Conservation (phyloP, 2,329 filamentous ascomycete species). For the Stachybotrys elegans region DNA sequence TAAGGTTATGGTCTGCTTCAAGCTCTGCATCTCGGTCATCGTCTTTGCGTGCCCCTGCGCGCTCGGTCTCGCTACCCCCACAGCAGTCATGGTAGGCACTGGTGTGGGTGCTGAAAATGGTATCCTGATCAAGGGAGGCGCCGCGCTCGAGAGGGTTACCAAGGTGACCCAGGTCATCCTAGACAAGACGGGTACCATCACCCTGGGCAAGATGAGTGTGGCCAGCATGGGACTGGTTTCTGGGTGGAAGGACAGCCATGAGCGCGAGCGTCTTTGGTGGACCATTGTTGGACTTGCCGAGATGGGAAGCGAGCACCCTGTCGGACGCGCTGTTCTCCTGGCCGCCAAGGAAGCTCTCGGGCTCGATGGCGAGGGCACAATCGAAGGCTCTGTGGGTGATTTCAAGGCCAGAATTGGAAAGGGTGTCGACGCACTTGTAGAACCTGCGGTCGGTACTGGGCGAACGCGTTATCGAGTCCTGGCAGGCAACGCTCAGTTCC, state of each 20-base stretch:
- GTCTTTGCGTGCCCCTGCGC: constrained; percentile 97
- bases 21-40: constrained; percentile 97
- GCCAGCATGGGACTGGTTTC: constrained; percentile 63
- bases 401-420: constrained; percentile 81
- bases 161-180: constrained; percentile 86
- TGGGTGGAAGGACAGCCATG: constrained; percentile 64
- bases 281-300: constrained; percentile 92
- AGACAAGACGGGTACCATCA: constrained; percentile 95
- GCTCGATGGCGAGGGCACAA: constrained; percentile 63
- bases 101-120: constrained; percentile 92
- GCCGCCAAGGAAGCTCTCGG: constrained; percentile 73
- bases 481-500: constrained; percentile 75
- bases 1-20: constrained; percentile 92
- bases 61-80: constrained; percentile 91
- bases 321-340: constrained; percentile 79
- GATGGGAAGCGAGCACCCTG: constrained; percentile 91
- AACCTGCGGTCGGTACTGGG: constrained; percentile 65
- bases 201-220: constrained; percentile 92
- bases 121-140: constrained; percentile 96
- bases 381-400: constrained; percentile 80
- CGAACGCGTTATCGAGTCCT: constrained; percentile 72
- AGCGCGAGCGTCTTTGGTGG: constrained; percentile 82
- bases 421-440: constrained; percentile 76
- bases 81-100: constrained; percentile 98
- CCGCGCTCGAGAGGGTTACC: constrained; percentile 83